A percentile compares a stretch with the other conserved stretches of the same genome.
Evolutionary conservation across 768 basidiomycete species (phyloP).

Genomic region (Solioccasus polychromus): DNA sequence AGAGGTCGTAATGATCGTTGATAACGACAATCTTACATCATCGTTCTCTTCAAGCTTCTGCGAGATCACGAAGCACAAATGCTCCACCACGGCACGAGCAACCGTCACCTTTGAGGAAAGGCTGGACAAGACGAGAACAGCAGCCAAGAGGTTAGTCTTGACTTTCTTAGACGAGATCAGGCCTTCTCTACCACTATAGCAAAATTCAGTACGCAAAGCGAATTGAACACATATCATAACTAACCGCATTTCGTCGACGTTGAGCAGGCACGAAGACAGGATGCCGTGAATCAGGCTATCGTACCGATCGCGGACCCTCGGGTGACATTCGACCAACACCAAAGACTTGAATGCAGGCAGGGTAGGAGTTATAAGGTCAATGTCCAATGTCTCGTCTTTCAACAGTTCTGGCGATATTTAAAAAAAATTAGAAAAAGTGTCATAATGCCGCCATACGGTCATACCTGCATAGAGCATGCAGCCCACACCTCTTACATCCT

Average conservation of each 20-base stretch:
- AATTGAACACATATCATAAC: slow-evolving; percentile 22
- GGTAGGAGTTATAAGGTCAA: slow-evolving; percentile 78
- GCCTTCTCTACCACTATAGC: slow-evolving; percentile 73
- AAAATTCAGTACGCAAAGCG: slow-evolving; percentile 3
- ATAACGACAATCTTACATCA: slow-evolving; percentile 49
- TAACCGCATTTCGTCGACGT: slow-evolving; percentile 91
- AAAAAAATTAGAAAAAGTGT: neutral
- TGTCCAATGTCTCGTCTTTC: slow-evolving; percentile 78
- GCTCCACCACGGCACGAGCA: slow-evolving; percentile 75
- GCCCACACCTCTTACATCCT: slow-evolving; percentile 77
- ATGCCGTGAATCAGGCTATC: slow-evolving; percentile 69
- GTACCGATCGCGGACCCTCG: slow-evolving; percentile 50
- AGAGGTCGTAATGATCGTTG: neutral
- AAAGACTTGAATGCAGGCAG: slow-evolving; percentile 77
- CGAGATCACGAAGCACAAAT: slow-evolving; percentile 78
- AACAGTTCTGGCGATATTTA: slow-evolving; percentile 61
- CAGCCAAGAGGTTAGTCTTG: slow-evolving; percentile 86
- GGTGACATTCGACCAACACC: slow-evolving; percentile 47
- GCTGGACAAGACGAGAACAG: slow-evolving; percentile 81
- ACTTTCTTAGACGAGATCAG: slow-evolving; percentile 74
- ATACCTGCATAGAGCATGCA: slow-evolving; percentile 77
- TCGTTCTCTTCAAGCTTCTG: slow-evolving; percentile 70
- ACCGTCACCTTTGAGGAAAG: slow-evolving; percentile 65
- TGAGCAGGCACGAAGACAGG: slow-evolving; percentile 79
- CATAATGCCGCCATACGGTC: neutral